Evolutionary conservation across 306 rosid genomes (phyloP).

Genomic region (cucumber (Cucumis sativus)): DNA sequence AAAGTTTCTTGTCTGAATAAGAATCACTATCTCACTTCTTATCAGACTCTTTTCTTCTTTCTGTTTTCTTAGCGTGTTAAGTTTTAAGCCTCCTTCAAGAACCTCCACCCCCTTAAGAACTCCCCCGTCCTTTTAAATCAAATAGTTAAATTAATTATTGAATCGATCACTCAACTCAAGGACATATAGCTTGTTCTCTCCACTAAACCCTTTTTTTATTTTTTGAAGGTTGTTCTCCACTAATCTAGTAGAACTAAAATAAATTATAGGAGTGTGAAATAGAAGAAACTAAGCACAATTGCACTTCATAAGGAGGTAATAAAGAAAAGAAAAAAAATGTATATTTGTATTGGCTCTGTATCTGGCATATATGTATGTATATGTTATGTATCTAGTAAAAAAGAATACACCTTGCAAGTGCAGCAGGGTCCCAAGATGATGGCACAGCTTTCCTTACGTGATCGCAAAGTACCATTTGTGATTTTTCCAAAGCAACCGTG

Average conservation of each 20-base stretch:
- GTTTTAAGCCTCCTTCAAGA: background rate
- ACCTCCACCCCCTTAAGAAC: background rate
- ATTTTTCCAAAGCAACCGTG: constrained; percentile 82
- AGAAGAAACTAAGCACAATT: background rate
- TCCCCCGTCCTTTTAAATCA: background rate
- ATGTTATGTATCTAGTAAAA: background rate
- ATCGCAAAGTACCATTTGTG: constrained; percentile 73
- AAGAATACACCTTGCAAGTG: constrained; percentile 64
- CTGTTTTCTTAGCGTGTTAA: background rate
- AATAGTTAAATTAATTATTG: background rate
- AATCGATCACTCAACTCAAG: background rate
- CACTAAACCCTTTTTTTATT: no score
- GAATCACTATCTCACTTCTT: no score
- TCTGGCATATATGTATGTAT: background rate
- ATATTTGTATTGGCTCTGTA: background rate
- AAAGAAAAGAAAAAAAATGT: background rate
- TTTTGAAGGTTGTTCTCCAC: background rate
- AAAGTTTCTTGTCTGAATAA: no score
- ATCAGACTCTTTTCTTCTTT: background rate
- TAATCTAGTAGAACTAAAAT: background rate
- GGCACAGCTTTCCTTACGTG: constrained; percentile 74
- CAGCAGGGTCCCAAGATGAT: constrained; percentile 84
- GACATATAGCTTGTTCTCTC: background rate
- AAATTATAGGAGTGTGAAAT: background rate
- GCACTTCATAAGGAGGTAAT: background rate